phyloP scores from a whole-genome alignment of 2,329 filamentous ascomycete species.

The Ophiostoma quercus region DNA sequence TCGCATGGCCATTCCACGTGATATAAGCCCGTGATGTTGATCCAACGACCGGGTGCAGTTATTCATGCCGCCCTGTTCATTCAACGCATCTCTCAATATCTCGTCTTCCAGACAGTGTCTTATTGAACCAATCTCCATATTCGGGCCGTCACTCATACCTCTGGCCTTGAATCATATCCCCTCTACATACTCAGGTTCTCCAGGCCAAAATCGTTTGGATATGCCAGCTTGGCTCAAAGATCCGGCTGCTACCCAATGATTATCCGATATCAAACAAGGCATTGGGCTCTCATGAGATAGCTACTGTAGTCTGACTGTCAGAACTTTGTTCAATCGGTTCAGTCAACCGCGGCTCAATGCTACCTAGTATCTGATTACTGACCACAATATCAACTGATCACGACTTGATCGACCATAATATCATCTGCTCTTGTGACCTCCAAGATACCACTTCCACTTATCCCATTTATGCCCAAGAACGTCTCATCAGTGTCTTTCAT shows the following conservation, averaged over 20 bases:
- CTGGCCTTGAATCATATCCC: no score
- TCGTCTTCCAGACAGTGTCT: no score
- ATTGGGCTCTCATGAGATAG: neutral
- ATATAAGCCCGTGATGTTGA: neutral
- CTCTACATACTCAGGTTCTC: no score
- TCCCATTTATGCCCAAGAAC: neutral
- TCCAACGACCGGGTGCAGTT: neutral
- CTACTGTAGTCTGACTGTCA: neutral
- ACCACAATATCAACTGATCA: neutral
- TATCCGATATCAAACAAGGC: no score
- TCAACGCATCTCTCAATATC: no score
- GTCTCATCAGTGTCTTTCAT: constrained; percentile 9
- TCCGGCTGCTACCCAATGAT: neutral
- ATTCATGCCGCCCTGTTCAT: no score
- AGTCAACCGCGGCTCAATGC: no score
- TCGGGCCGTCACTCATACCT: no score
- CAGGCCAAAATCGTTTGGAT: no score
- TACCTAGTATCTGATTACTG: neutral
- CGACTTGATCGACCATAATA: neutral
- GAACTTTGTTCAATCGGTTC: neutral
- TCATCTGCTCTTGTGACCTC: neutral
- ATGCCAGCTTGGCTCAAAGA: neutral
- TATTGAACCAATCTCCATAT: no score
- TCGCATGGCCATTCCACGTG: neutral
- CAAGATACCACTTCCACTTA: neutral